Percentiles rank a stretch among this genome's conserved stretches.
Conservation (phyloP, 768 basidiomycete genomes). For the Coprinopsis cinerea region DNA sequence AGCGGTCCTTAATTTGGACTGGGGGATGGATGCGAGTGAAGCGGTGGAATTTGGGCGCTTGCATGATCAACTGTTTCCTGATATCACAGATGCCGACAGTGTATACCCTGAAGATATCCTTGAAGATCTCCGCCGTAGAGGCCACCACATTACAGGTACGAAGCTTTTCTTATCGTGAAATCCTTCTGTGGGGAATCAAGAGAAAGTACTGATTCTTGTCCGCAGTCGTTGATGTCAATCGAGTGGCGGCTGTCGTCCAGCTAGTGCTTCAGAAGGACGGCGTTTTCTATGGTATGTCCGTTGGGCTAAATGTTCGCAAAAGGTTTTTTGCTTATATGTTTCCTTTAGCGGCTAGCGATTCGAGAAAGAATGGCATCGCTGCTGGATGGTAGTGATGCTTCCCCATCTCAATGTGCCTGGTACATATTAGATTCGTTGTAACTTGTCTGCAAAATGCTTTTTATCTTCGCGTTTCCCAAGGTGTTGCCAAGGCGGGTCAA, state of each 20-base stretch:
- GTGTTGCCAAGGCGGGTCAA: no score
- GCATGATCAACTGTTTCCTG: conserved; percentile 83
- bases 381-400: conserved; percentile 15
- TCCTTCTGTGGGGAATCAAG: conserved; percentile 1
- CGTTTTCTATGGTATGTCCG: conserved; percentile 54
- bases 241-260: conserved; percentile 76
- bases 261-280: conserved; percentile 49
- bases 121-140: conserved; percentile 47
- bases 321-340: conserved; percentile 3
- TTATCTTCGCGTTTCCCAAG: no score
- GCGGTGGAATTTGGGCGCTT: conserved; percentile 83
- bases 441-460: no score
- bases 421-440: no score
- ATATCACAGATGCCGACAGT: conserved; percentile 52
- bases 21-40: conserved; percentile 72
- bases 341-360: conserved; percentile 13
- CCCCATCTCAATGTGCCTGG: no score
- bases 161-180: background rate
- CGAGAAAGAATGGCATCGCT: conserved; percentile 15
- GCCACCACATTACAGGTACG: conserved; percentile 70
- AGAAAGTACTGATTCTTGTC: conserved; percentile 3
- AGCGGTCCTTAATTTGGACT: conserved; percentile 70
- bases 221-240: conserved; percentile 58
- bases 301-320: background rate
- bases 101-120: conserved; percentile 53